These are phyloP conservation scores for Thoreauomyces humboldtii DNA, from an alignment of 192 early-diverging fungal genomes.

Conservation along the genomic window DNA sequence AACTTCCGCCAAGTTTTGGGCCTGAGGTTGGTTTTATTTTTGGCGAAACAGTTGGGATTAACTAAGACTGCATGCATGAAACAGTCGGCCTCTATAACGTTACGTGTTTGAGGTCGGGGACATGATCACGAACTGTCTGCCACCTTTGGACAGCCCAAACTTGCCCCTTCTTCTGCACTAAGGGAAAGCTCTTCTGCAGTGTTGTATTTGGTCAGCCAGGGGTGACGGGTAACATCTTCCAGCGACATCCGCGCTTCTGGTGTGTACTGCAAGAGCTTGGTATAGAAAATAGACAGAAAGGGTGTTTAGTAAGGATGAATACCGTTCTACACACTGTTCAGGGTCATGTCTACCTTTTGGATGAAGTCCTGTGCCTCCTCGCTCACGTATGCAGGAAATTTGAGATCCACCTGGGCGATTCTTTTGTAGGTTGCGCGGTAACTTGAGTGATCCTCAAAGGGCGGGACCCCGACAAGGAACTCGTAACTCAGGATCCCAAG, in stretches of 20 bases:
- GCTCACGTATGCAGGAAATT: slow-evolving; percentile 76
- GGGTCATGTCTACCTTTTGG: slow-evolving; percentile 49
- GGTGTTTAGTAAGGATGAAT: not conserved
- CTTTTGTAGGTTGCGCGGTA: slow-evolving; percentile 73
- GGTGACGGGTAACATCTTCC: slow-evolving; percentile 74
- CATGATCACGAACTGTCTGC: too few species aligned
- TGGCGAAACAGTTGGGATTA: too few species aligned
- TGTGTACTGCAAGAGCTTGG: slow-evolving; percentile 73
- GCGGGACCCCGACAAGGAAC: slow-evolving; percentile 88
- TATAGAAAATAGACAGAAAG: not conserved
- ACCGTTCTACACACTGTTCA: not conserved
- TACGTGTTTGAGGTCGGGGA: too few species aligned
- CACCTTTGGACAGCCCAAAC: slow-evolving; percentile 16
- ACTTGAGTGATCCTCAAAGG: slow-evolving; percentile 75
- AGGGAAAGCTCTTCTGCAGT: slow-evolving; percentile 22
- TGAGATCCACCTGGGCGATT: slow-evolving; percentile 81
- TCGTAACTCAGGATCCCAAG: slow-evolving; percentile 92
- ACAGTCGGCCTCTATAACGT: too few species aligned
- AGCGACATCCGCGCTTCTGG: slow-evolving; percentile 70
- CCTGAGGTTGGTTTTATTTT: too few species aligned
- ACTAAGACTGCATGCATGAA: too few species aligned
- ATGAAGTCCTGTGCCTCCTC: slow-evolving; percentile 84
- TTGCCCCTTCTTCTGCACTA: slow-evolving; percentile 11
- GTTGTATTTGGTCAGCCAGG: slow-evolving; percentile 60
- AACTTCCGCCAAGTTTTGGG: too few species aligned